Conservation (phyloP, 2,329 filamentous ascomycete genomes). For the Microcera coccophila region DNA sequence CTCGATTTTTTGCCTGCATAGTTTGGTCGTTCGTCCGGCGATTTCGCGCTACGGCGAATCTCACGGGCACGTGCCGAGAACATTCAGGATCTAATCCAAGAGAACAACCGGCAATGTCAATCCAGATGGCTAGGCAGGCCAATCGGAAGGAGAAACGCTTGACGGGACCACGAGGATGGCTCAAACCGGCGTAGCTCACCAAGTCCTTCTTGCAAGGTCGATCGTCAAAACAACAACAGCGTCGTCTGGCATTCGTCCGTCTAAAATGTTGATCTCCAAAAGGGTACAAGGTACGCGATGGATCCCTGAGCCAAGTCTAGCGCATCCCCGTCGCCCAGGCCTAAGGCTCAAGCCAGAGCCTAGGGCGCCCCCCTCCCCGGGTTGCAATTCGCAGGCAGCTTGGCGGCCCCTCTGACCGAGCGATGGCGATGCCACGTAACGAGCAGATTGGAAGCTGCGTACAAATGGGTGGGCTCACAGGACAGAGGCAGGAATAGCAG, state of each 20-base stretch:
- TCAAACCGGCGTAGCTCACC: too few relatives aligned
- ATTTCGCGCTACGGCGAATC: too few relatives aligned
- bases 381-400: conserved; percentile 17
- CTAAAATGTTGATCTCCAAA: neutral
- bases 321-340: conserved; percentile 11
- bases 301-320: conserved; percentile 5
- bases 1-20: too few relatives aligned
- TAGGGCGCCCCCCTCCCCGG: conserved; percentile 20
- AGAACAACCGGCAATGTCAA: too few relatives aligned
- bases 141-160: too few relatives aligned
- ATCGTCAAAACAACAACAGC: neutral
- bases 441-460: conserved; percentile 6
- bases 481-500: conserved; percentile 6
- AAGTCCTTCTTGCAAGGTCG: neutral
- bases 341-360: conserved; percentile 17
- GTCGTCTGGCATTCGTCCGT: neutral
- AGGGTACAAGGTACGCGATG: conserved; percentile 3
- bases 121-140: too few relatives aligned
- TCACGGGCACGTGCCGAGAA: too few relatives aligned
- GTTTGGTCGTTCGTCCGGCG: too few relatives aligned
- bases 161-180: too few relatives aligned
- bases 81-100: too few relatives aligned
- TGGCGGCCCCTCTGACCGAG: conserved; percentile 27
- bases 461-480: conserved; percentile 8
- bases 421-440: conserved; percentile 29